A percentile compares a stretch with the other conserved stretches of the same genome.
phyloP scores from a whole-genome alignment of 1,284 basidiomycete species.

The Papiliotrema terrestris region DNA sequence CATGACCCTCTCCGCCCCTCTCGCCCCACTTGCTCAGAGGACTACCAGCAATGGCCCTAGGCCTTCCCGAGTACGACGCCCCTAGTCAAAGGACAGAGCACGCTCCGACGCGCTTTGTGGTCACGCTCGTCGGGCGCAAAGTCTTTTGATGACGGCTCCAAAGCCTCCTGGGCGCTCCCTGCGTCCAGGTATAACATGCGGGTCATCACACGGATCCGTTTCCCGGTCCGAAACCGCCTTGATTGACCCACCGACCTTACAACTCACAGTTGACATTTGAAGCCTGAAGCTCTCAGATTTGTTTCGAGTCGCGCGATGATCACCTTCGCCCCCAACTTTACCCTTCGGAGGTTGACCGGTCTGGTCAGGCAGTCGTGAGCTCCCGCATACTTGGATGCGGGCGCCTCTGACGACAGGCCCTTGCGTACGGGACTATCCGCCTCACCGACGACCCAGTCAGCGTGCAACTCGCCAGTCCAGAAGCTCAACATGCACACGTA shows the following conservation, averaged over 20 bases:
- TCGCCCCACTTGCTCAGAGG: no score
- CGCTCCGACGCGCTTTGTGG: no score
- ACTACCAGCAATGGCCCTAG: no score
- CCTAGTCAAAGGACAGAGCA: no score
- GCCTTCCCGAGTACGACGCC: no score
- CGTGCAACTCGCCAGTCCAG: not conserved
- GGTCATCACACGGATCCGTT: not conserved
- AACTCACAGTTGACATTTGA: not conserved
- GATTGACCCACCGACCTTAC: not conserved
- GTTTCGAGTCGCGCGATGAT: conserved; percentile 5
- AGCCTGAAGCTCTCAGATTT: no score
- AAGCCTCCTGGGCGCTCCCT: not conserved
- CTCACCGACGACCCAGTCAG: not conserved
- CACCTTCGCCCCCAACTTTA: conserved; percentile 4
- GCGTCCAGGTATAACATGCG: no score
- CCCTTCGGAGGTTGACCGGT: conserved; percentile 2
- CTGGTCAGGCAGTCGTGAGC: conserved; percentile 5
- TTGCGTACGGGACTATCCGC: not conserved
- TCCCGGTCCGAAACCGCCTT: not conserved
- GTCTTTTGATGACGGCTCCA: not conserved
- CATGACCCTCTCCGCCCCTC: no score
- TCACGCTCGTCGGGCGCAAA: no score
- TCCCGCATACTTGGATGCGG: not conserved
- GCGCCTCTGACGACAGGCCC: not conserved
- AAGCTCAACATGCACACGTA: not conserved